Conservation (phyloP, 352 stramenopile genomes). For the Phytophthora sansomeana region DNA sequence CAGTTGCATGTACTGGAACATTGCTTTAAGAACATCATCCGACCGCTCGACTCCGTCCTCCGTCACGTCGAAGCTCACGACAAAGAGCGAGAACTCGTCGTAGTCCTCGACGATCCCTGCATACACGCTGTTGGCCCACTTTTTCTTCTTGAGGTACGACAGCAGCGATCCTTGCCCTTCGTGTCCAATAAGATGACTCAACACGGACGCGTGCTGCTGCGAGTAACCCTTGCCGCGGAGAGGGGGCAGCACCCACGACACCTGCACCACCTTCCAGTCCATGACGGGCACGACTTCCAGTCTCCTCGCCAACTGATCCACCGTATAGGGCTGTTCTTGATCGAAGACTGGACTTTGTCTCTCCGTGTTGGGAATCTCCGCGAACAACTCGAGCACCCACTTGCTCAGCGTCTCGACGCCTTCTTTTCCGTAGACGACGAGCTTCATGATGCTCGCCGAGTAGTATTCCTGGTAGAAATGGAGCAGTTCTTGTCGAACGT, state of each 20-base stretch:
- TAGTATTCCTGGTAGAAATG: constrained; percentile 91
- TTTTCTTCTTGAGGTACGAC: constrained; percentile 87
- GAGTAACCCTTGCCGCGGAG: constrained; percentile 44
- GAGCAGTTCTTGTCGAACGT: constrained; percentile 75
- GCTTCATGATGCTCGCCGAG: constrained; percentile 87
- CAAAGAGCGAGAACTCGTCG: constrained; percentile 66
- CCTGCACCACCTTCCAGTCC: constrained; percentile 69
- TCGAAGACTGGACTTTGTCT: constrained; percentile 50
- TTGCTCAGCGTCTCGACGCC: constrained; percentile 74
- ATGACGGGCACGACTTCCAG: constrained; percentile 69
- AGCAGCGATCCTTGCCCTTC: constrained; percentile 94
- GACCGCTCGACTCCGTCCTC: constrained; percentile 59
- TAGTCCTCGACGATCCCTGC: constrained; percentile 59
- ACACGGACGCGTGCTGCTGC: constrained; percentile 67
- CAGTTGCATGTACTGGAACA: constrained; percentile 73
- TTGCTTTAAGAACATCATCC: constrained; percentile 57
- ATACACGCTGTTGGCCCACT: constrained; percentile 70
- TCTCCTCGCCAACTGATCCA: constrained; percentile 38
- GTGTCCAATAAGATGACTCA: constrained; percentile 93
- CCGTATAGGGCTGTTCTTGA: constrained; percentile 47
- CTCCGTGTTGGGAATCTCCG: constrained; percentile 72
- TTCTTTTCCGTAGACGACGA: constrained; percentile 88
- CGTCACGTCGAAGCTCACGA: constrained; percentile 66
- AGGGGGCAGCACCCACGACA: constrained; percentile 63
- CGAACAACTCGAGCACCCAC: constrained; percentile 83